These are phyloP conservation scores for Glomus cerebriforme DNA, from an alignment of 192 early-diverging fungal species.

Conservation along the genomic window DNA sequence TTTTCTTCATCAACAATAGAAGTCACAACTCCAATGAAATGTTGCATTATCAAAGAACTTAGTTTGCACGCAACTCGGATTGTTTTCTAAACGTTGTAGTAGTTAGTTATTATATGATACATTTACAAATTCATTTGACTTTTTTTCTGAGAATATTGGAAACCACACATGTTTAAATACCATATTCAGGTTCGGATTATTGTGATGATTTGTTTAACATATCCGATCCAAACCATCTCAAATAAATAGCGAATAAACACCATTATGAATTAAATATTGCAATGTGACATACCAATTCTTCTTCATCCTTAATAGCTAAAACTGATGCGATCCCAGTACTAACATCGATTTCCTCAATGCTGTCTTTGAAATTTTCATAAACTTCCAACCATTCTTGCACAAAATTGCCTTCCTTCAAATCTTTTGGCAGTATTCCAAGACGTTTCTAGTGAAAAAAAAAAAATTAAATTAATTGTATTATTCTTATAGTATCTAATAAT, in stretches of 20 bases:
- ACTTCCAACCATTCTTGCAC: constrained; percentile 78
- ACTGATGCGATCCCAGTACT: constrained; percentile 66
- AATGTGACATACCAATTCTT: constrained; percentile 67
- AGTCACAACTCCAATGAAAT: constrained; percentile 85
- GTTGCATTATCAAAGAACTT: constrained; percentile 76
- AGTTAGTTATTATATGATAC: not conserved
- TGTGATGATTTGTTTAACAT: too few species aligned
- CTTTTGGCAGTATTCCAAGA: constrained; percentile 80
- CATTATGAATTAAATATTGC: too few species aligned
- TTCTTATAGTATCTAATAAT: not conserved
- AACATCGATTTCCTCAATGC: constrained; percentile 74
- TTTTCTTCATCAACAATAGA: constrained; percentile 86
- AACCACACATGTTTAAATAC: too few species aligned
- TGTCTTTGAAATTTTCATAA: constrained; percentile 47
- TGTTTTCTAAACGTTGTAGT: constrained; percentile 54
- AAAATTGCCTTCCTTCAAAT: constrained; percentile 74
- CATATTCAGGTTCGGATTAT: too few species aligned
- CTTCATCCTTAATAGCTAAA: constrained; percentile 90
- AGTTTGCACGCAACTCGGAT: constrained; percentile 73
- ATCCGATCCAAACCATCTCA: not conserved
- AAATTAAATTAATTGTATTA: not conserved
- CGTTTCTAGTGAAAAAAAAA: constrained; percentile 46
- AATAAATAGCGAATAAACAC: not conserved
- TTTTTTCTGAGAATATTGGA: too few species aligned
- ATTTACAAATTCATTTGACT: too few species aligned